A percentile compares a stretch with the other conserved stretches of the same genome.
Conservation (phyloP, 2,329 filamentous ascomycete genomes). For the Mariannaea elegans region DNA sequence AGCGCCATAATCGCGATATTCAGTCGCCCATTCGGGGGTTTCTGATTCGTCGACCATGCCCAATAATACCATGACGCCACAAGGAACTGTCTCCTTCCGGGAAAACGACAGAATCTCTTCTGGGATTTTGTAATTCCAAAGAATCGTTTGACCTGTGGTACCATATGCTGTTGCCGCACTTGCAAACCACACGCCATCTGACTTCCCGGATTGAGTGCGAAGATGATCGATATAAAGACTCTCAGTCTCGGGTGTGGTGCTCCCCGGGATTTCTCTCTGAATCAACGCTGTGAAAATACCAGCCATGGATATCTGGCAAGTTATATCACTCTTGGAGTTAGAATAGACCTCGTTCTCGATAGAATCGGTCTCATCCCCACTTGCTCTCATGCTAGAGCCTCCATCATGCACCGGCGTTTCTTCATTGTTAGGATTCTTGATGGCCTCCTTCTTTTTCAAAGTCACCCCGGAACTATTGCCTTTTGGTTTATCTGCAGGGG, state of each 20-base stretch:
- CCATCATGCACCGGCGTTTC: constrained; percentile 3
- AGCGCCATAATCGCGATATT: constrained; percentile 48
- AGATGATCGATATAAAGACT: constrained; percentile 59
- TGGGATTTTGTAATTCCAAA: constrained; percentile 70
- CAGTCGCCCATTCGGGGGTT: constrained; percentile 65
- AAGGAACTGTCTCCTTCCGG: constrained; percentile 63
- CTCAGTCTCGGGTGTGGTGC: constrained; percentile 46
- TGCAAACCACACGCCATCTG: constrained; percentile 64
- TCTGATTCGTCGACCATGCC: constrained; percentile 57
- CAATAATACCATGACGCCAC: constrained; percentile 66
- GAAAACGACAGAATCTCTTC: constrained; percentile 60
- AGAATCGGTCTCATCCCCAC: constrained; percentile 44
- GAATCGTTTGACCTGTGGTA: constrained; percentile 61
- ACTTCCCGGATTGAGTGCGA: constrained; percentile 44
- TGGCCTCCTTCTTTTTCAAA: neutral
- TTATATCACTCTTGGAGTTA: constrained; percentile 46
- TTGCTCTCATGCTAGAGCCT: neutral
- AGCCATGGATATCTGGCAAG: constrained; percentile 59
- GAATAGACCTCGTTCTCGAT: constrained; percentile 43
- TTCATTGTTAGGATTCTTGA: constrained; percentile 6
- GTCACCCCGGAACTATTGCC: neutral
- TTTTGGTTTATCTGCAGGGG: constrained; percentile 29
- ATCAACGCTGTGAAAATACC: constrained; percentile 57
- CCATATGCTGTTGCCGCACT: constrained; percentile 64
- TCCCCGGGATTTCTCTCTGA: constrained; percentile 45